Percentiles rank a stretch among this genome's conserved stretches.
Evolutionary conservation across 805 yeast genomes (phyloP).

Genomic region (Yarrowia bubula): DNA sequence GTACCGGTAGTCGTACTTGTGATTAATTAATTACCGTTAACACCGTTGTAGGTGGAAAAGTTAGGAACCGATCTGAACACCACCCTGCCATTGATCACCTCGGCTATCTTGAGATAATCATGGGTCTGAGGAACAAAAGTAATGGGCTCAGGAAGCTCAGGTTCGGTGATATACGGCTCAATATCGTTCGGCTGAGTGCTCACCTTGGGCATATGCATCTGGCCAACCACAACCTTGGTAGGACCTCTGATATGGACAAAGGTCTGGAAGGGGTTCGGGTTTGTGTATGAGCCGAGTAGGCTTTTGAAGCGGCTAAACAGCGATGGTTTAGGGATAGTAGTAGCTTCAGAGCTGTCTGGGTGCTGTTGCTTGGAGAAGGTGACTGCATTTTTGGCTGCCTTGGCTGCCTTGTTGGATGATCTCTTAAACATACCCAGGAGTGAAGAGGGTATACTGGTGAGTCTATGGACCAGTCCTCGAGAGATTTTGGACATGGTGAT

Average conservation of each 20-base stretch:
- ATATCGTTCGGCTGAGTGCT: neutral
- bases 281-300: neutral
- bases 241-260: constrained; percentile 24
- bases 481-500: constrained; percentile 4
- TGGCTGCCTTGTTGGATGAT: neutral
- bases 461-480: neutral
- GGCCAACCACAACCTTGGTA: constrained; percentile 8
- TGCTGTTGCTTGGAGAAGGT: neutral
- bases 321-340: neutral
- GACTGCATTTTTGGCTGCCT: neutral
- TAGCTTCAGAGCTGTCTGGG: neutral
- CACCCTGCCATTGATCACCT: constrained; percentile 15
- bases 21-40: neutral
- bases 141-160: neutral
- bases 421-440: neutral
- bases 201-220: constrained; percentile 6
- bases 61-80: constrained; percentile 18
- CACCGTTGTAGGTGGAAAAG: constrained; percentile 5
- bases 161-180: neutral
- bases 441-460: neutral
- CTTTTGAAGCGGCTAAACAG: neutral
- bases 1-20: no score
- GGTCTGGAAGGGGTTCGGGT: constrained; percentile 6
- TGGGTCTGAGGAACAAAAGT: constrained; percentile 1
- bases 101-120: constrained; percentile 9